These are phyloP conservation scores for Aspergillus jensenii DNA, from an alignment of 2,329 filamentous ascomycete species.

Conservation along the genomic window DNA sequence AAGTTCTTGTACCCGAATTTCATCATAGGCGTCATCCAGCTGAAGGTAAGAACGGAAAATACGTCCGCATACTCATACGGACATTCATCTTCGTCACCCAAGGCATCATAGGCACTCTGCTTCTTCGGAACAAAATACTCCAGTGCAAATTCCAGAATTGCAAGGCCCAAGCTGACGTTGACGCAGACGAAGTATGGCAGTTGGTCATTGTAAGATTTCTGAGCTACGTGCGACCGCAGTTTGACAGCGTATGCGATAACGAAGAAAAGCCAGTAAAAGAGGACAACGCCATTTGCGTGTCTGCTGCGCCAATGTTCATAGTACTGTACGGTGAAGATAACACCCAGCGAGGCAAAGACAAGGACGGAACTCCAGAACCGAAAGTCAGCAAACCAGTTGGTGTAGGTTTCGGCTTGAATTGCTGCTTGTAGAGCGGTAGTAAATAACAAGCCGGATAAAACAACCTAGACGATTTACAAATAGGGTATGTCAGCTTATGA, in stretches of 20 bases:
- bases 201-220: conserved; percentile 66
- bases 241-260: conserved; percentile 77
- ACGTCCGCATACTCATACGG: conserved; percentile 85
- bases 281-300: conserved; percentile 80
- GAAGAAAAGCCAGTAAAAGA: conserved; percentile 91
- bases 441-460: conserved; percentile 67
- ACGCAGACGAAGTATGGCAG: conserved; percentile 77
- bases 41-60: conserved; percentile 90
- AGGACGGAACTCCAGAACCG: conserved; percentile 78
- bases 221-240: conserved; percentile 79
- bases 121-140: conserved; percentile 88
- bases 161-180: conserved; percentile 68
- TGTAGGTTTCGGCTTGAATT: conserved; percentile 71
- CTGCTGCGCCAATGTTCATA: conserved; percentile 79
- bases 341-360: conserved; percentile 68
- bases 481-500: conserved; percentile 1
- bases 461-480: conserved; percentile 41
- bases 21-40: conserved; percentile 99
- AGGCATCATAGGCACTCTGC: conserved; percentile 65
- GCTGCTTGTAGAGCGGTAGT: conserved; percentile 70
- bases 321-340: conserved; percentile 81
- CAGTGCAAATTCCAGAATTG: conserved; percentile 68
- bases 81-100: conserved; percentile 67
- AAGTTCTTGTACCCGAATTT: conserved; percentile 87
- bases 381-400: conserved; percentile 75